phyloP scores from a whole-genome alignment of 2,329 filamentous ascomycete species.

The Fonsecaea erecta region DNA sequence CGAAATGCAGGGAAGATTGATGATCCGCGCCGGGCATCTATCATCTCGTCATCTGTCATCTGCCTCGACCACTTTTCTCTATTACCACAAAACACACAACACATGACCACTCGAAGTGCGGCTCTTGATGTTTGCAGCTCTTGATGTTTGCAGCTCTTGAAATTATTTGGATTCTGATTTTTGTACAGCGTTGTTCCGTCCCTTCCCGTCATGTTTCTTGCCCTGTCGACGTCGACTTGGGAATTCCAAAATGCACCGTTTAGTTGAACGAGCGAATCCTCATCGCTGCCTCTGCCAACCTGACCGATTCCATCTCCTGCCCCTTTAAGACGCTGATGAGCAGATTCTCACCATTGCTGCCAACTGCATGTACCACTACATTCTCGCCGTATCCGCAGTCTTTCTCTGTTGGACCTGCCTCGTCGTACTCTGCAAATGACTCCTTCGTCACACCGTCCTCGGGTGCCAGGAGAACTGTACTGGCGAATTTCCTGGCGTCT shows the following conservation, averaged over 20 bases:
- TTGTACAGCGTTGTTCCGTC: conserved; percentile 2
- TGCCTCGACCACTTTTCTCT: too few relatives aligned
- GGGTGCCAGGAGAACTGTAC: conserved; percentile 32
- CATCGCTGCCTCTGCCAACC: conserved; percentile 33
- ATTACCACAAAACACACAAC: too few relatives aligned
- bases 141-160: not conserved
- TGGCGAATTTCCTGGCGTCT: conserved; percentile 38
- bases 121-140: too few relatives aligned
- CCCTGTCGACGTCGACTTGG: not conserved
- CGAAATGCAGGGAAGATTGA: too few relatives aligned
- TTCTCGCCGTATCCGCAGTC: conserved; percentile 43
- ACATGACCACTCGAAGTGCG: too few relatives aligned
- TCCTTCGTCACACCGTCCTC: conserved; percentile 37
- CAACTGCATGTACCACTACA: conserved; percentile 41
- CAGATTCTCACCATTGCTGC: conserved; percentile 39
- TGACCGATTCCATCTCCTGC: conserved; percentile 39
- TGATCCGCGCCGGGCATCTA: too few relatives aligned
- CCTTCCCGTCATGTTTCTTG: not conserved
- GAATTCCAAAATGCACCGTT: not conserved
- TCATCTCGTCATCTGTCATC: not conserved
- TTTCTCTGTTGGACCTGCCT: conserved; percentile 36
- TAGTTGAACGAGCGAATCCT: conserved; percentile 29
- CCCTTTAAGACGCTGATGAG: conserved; percentile 40
- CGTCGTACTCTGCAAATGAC: conserved; percentile 39
- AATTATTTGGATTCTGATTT: not conserved